Base-by-base conservation (phyloP, 441 rosid species). In the Populus trichocarpa region DNA sequence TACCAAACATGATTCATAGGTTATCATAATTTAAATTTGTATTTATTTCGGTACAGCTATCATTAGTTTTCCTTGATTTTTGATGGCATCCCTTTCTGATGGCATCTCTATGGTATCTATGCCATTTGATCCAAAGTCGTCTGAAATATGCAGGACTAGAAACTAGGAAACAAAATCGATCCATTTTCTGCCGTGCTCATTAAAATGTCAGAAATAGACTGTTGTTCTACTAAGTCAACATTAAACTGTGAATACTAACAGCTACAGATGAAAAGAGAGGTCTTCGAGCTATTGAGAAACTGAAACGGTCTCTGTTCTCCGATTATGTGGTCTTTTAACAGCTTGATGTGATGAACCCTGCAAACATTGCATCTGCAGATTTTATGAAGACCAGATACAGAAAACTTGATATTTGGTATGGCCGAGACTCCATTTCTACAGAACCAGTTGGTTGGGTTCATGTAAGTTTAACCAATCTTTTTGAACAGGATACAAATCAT, bases 401-500 rank as follows among this genome's bases (percentile, higher is more conserved):
- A 57, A 86, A 83, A 61, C 86, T 86, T 72, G 90, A 86, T 72
- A 85, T 20, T 75, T 87, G 84, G 90, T 83, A 72, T 7, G 10
- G 8, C 20, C 13, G n/a, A 36, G n/a, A 50, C 1, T 4, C 57
- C 14, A 8, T 46, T 66, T 42, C 71, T 14, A 42, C 16, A 67
- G 2, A 46, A 42, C 4, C 26, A 10, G 16, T 3, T 32, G 23
- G 26, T 53, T 30, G 3, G 32, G 61, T 7, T 53, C 16, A 50
- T 14, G 59, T 50, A 2, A 16, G n/a, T 50, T 50, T 18, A 50
- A 6, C 16, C 5, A 50, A 53, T 53, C 61, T 53, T 53, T 20
- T 53, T 30, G 32, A 30, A 30, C 32, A 30, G 32, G 32, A 30
- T 30, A 30, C 32, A 30, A 30, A 30, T 30, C 32, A 30, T 30